phyloP scores from a whole-genome alignment of 192 early-diverging fungal genomes.

The Phlyctochytrium bullatum region DNA sequence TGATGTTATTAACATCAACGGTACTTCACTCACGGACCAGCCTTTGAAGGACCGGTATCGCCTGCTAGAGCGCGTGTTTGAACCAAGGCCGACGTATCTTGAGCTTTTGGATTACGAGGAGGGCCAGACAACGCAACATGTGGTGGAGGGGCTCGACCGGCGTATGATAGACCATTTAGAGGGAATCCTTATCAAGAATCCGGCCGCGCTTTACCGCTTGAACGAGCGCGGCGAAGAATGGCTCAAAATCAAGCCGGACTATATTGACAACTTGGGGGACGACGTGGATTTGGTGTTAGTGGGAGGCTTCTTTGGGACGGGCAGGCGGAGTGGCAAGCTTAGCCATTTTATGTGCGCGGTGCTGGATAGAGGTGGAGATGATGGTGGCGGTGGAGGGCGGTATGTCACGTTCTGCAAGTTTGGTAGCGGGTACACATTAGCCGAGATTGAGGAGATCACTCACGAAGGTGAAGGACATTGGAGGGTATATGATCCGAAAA shows the following conservation, averaged over 20 bases:
- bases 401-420: constrained; percentile 65
- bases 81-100: constrained; percentile 50
- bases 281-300: constrained; percentile 73
- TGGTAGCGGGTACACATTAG: constrained; percentile 64
- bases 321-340: constrained; percentile 54
- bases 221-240: constrained; percentile 53
- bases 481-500: constrained; percentile 40
- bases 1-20: constrained; percentile 72
- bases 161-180: constrained; percentile 50
- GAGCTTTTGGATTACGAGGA: constrained; percentile 53
- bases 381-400: constrained; percentile 4
- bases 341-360: constrained; percentile 61
- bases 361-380: constrained; percentile 47
- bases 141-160: constrained; percentile 57
- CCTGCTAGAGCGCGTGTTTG: constrained; percentile 50
- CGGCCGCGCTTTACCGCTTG: constrained; percentile 52
- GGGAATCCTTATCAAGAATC: constrained; percentile 74
- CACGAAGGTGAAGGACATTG: constrained; percentile 44
- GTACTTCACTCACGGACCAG: constrained; percentile 54
- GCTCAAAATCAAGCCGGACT: constrained; percentile 81
- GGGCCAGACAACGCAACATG: constrained; percentile 53
- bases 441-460: constrained; percentile 59
- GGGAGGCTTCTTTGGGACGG: constrained; percentile 62
- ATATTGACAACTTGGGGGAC: constrained; percentile 65
- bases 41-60: constrained; percentile 53